phyloP scores from a whole-genome alignment of 163 green algal genomes.

The Trebouxia gelatinosa region DNA sequence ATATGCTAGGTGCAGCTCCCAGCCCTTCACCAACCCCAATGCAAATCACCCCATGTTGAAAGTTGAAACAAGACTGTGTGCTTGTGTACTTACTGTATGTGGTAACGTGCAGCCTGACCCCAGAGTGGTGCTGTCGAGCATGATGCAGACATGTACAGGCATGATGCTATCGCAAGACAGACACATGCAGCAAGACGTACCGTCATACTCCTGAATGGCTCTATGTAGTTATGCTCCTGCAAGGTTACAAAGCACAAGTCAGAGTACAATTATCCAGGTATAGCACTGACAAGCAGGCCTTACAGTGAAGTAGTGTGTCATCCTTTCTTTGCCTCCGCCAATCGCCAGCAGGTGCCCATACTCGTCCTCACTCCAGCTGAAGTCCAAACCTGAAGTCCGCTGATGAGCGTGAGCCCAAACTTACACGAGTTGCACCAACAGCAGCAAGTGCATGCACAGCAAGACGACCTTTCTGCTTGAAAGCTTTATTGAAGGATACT shows the following conservation, averaged over 20 bases:
- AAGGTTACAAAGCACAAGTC: background rate
- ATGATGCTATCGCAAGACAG: background rate
- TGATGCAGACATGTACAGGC: background rate
- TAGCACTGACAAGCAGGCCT: too few relatives aligned
- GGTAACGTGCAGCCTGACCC: background rate
- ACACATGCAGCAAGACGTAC: constrained; percentile 34
- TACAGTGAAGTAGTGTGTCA: constrained; percentile 90
- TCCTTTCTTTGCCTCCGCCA: constrained; percentile 97
- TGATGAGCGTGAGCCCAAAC: background rate
- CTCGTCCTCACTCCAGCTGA: constrained; percentile 87
- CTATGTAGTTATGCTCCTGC: constrained; percentile 57
- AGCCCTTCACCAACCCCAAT: too few relatives aligned
- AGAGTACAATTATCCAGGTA: too few relatives aligned
- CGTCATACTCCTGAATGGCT: constrained; percentile 74
- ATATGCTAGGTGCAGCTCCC: too few relatives aligned
- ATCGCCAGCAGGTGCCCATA: constrained; percentile 96
- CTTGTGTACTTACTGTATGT: too few relatives aligned
- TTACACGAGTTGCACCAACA: background rate
- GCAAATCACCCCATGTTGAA: too few relatives aligned
- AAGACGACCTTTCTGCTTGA: constrained; percentile 80
- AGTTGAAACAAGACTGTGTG: too few relatives aligned
- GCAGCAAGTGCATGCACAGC: too few relatives aligned
- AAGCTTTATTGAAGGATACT: constrained; percentile 90
- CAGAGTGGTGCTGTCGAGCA: background rate
- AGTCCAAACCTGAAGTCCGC: constrained; percentile 61